A percentile compares a stretch with the other conserved stretches of the same genome.
Evolutionary conservation across 1,284 basidiomycete genomes (phyloP).

Genomic region (Ceratorhiza oryzae-sativae): DNA sequence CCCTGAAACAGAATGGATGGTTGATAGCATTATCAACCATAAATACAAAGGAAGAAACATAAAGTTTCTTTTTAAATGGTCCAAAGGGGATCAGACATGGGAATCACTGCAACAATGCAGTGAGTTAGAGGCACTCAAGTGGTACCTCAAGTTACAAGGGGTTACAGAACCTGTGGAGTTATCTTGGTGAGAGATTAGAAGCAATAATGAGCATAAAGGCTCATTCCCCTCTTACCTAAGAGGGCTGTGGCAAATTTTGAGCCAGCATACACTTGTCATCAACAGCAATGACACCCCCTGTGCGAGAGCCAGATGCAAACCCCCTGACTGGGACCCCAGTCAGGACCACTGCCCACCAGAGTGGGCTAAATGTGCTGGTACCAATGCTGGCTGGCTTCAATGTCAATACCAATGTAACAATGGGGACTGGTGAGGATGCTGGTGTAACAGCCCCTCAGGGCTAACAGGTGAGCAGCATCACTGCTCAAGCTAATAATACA

Average conservation of each 20-base stretch:
- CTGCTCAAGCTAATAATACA: neutral
- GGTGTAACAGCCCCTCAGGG: neutral
- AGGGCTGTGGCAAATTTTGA: neutral
- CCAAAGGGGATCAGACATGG: constrained; percentile 16
- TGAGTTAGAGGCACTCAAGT: constrained; percentile 47
- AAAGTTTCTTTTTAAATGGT: neutral
- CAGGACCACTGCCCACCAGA: neutral
- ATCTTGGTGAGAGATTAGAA: neutral
- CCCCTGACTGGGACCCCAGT: neutral
- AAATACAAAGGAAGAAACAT: neutral
- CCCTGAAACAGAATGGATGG: constrained; percentile 11
- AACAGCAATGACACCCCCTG: neutral
- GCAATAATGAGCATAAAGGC: neutral
- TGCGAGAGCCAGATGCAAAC: neutral
- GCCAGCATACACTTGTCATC: constrained; percentile 3
- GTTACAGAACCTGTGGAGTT: neutral
- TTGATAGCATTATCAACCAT: constrained; percentile 17
- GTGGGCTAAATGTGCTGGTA: neutral
- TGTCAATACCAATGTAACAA: neutral
- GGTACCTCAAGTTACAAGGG: constrained; percentile 46
- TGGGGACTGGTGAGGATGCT: neutral
- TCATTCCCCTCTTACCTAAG: neutral
- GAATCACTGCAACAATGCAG: neutral
- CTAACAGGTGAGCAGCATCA: neutral
- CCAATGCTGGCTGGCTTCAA: neutral